phyloP scores from a whole-genome alignment of 164 flowering plant species.

The Buxus sempervirens region DNA sequence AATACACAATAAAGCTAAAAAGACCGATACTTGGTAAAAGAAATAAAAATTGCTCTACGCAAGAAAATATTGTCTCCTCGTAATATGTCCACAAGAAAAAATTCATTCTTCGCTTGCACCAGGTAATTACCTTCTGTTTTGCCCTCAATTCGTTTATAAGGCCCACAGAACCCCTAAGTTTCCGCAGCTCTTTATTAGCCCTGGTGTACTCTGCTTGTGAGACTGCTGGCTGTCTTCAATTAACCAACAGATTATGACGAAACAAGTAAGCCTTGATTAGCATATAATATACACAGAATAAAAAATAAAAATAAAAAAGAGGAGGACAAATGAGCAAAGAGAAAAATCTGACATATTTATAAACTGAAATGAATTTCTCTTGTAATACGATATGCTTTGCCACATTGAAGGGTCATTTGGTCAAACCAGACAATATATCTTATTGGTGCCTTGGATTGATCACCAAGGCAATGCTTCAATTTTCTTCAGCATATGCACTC shows the following conservation, averaged over 20 bases:
- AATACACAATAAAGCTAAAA: neutral
- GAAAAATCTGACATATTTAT: neutral
- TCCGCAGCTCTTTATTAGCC: constrained; percentile 87
- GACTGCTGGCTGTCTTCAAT: constrained; percentile 87
- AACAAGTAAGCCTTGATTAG: neutral
- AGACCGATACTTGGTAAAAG: neutral
- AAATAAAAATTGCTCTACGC: neutral
- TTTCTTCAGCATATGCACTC: no score
- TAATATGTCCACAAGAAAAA: neutral
- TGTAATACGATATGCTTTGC: no score
- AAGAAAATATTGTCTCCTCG: neutral
- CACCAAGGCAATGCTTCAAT: no score
- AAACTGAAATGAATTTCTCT: neutral
- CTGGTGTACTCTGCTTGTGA: constrained; percentile 64
- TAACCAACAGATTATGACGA: constrained; percentile 19
- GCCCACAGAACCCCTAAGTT: constrained; percentile 53
- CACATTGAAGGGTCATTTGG: no score
- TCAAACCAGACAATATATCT: no score
- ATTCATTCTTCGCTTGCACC: neutral
- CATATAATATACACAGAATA: neutral
- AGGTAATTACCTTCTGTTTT: constrained; percentile 61
- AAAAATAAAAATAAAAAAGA: neutral
- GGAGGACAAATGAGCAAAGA: neutral
- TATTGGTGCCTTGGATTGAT: no score
- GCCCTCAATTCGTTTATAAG: constrained; percentile 64